Evolutionary conservation across 805 yeast species (phyloP).

Genomic region (Komagataella pseudopastoris): DNA sequence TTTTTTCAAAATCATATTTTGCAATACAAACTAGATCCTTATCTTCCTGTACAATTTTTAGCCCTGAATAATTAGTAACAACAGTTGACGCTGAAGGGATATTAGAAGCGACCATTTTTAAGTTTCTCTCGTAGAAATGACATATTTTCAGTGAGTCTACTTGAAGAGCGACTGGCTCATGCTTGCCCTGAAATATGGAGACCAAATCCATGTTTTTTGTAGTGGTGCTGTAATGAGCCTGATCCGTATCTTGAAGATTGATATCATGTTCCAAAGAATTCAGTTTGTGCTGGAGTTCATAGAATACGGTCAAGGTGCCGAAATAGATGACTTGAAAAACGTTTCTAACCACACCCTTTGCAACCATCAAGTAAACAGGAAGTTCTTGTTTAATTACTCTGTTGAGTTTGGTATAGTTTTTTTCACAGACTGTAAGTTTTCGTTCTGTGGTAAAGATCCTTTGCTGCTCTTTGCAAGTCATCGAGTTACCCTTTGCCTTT

Average conservation of each 20-base stretch:
- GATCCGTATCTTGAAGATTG: constrained; percentile 3
- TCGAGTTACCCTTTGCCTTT: constrained; percentile 15
- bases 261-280: constrained; percentile 3
- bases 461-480: constrained; percentile 25
- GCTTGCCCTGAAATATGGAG: constrained; percentile 2
- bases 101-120: constrained; percentile 1
- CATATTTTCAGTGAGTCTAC: constrained; percentile 6
- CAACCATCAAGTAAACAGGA: constrained; percentile 25
- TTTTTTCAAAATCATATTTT: constrained; percentile 21
- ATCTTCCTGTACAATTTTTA: not conserved
- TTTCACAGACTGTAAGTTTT: constrained; percentile 16
- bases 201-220: not conserved
- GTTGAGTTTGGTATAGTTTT: constrained; percentile 24
- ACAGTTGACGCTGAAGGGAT: not conserved
- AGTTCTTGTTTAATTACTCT: constrained; percentile 28
- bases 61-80: not conserved
- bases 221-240: constrained; percentile 4
- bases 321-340: constrained; percentile 22
- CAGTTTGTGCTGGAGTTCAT: constrained; percentile 16
- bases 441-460: constrained; percentile 17
- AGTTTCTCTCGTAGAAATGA: constrained; percentile 7
- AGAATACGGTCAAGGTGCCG: constrained; percentile 20
- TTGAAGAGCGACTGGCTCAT: constrained; percentile 2
- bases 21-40: constrained; percentile 21
- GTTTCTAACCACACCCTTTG: constrained; percentile 17